A percentile compares a stretch with the other conserved stretches of the same genome.
Conservation (phyloP, 257 asterid species). For the Primulina huaijiensis region DNA sequence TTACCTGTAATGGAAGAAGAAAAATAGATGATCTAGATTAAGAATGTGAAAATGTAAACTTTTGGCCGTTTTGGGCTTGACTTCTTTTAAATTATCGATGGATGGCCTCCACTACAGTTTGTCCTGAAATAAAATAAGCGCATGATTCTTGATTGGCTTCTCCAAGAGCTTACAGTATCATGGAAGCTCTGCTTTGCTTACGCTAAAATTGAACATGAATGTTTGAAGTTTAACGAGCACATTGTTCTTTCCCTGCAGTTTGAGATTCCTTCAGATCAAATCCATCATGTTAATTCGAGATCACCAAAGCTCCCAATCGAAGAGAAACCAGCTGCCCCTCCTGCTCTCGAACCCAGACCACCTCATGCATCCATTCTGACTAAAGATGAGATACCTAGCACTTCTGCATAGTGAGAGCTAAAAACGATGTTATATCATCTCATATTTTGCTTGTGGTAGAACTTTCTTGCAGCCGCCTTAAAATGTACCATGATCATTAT, state of each 20-base stretch:
- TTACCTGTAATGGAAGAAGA: not conserved
- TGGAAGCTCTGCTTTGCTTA: not conserved
- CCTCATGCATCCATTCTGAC: conserved; percentile 18
- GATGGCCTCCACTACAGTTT: not conserved
- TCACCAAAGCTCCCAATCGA: conserved; percentile 39
- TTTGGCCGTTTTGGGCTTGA: not conserved
- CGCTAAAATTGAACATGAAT: not conserved
- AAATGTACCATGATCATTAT: not conserved
- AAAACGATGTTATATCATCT: not conserved
- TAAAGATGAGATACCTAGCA: conserved; percentile 43
- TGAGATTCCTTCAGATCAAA: conserved; percentile 49
- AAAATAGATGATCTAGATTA: not conserved
- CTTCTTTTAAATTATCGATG: not conserved
- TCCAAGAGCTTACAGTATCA: not conserved
- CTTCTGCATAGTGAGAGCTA: conserved; percentile 31
- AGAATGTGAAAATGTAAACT: not conserved
- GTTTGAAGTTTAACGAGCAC: not conserved
- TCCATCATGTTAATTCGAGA: conserved; percentile 49
- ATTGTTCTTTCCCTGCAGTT: conserved; percentile 47
- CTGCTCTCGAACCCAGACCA: conserved; percentile 31
- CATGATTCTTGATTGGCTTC: conserved; percentile 7
- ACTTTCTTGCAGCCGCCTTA: not conserved
- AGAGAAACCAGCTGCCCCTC: conserved; percentile 40
- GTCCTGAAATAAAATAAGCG: not conserved
- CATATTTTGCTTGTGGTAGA: not conserved